Base-by-base conservation (phyloP, 2,329 filamentous ascomycete species). In the Aspergillus udagawae region DNA sequence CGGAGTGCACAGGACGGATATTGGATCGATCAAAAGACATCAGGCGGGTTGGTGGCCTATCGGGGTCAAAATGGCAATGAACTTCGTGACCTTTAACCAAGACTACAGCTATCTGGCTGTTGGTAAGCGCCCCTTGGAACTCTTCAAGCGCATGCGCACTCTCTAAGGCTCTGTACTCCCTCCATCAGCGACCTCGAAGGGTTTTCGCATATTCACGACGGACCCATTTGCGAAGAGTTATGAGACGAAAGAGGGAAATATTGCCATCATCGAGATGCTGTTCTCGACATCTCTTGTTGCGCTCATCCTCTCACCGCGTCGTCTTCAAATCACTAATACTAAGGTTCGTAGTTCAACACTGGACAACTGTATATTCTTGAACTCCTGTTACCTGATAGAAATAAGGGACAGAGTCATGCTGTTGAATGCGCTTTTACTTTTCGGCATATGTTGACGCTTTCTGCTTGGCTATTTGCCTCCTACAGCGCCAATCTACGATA, bases 1-100 rank as follows among this genome's bases (percentile, higher is more conserved):
- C 25, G 8, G 21, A 44, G 29, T 35, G 48, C 27, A 42, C 10
- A 47, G 21, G n/a, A 29, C 23, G 41, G 14, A 21, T 51, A 14
- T 28, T 27, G 41, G 32, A 35, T 55, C 41, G 38, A n/a, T 45
- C 47, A 38, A 47, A 23, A 17, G 44, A 14, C 10, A 47, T 47
- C 5, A 23, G 44, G 12, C 14, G 20, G 20, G 9, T 23, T 21
- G 32, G 32, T 41, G 17, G 28, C 45, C 44, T 42, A 52, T 54
- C 20, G 32, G 35, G 49, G 41, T 50, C 62, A 82, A 72, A 59
- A 91, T 91, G 87, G 78, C 86, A 51, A 91, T 97, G 80, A 99
- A 99, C 77, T 99, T 96, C 78, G 91, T 99, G 69, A 97, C 93
- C 45, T 99, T 97, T 78, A 99, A 99, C 77, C 94, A 99, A 81